Conservation (phyloP, 208 protist genomes). For the Trypanosoma conorhini region DNA sequence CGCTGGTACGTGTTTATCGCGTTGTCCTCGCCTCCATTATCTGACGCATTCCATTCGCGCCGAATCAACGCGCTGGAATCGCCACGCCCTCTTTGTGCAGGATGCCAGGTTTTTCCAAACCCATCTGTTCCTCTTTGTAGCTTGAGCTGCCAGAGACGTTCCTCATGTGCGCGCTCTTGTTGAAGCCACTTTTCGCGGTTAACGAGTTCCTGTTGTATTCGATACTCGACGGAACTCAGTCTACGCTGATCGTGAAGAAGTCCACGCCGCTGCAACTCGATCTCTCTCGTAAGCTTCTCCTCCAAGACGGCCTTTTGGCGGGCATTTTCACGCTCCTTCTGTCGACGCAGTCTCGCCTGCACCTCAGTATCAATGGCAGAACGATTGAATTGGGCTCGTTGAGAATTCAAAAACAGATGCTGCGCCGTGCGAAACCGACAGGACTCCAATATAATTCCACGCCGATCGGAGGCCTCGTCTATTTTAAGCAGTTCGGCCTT, state of each 20-base stretch:
- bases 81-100: background rate
- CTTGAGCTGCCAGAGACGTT: conserved; percentile 2
- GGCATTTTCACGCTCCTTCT: conserved; percentile 4
- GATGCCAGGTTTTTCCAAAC: background rate
- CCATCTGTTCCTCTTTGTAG: background rate
- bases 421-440: conserved; percentile 2
- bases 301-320: conserved; percentile 5
- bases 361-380: background rate
- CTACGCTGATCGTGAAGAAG: conserved; percentile 20
- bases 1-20: background rate
- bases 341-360: background rate
- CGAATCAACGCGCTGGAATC: background rate
- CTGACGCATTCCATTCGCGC: background rate
- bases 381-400: conserved; percentile 12
- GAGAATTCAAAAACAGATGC: background rate
- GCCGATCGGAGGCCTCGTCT: conserved; percentile 12
- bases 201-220: conserved; percentile 6
- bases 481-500: background rate
- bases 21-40: too few relatives aligned
- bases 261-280: conserved; percentile 5
- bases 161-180: conserved; percentile 4
- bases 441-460: conserved; percentile 8
- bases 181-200: conserved; percentile 2
- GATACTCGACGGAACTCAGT: conserved; percentile 14
- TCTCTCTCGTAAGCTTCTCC: conserved; percentile 14